Evolutionary conservation across 2,329 filamentous ascomycete species (phyloP).

Genomic region (Spiromastix sp.): DNA sequence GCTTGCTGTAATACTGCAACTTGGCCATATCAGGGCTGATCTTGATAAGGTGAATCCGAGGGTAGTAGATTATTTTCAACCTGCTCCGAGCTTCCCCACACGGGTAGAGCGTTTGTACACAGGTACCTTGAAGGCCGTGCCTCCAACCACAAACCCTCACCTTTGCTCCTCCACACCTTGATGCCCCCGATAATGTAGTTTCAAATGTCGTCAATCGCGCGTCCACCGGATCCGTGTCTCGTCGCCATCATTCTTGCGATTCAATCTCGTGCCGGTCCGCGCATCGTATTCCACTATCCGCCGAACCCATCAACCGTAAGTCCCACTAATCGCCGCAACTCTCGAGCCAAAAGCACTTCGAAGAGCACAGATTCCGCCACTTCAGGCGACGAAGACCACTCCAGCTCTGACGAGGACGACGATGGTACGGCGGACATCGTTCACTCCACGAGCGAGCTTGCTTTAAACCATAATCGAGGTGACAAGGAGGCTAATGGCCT

Average conservation of each 20-base stretch:
- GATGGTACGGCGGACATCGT: slow-evolving; percentile 9
- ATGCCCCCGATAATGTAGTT: too few species aligned
- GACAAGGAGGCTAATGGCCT: slow-evolving; percentile 1
- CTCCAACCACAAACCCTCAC: too few species aligned
- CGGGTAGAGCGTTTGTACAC: too few species aligned
- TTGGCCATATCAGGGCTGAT: too few species aligned
- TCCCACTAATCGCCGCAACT: slow-evolving; percentile 24
- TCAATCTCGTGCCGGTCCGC: slow-evolving; percentile 65
- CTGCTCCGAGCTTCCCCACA: too few species aligned
- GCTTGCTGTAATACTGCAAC: too few species aligned
- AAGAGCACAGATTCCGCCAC: slow-evolving; percentile 27
- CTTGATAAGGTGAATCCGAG: too few species aligned
- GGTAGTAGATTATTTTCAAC: too few species aligned
- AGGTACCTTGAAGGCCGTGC: too few species aligned
- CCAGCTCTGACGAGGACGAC: slow-evolving; percentile 32
- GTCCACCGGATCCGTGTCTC: slow-evolving; percentile 45
- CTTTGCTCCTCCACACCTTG: too few species aligned
- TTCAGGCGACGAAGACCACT: slow-evolving; percentile 27
- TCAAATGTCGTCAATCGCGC: slow-evolving; percentile 35
- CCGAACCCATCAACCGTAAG: slow-evolving; percentile 38
- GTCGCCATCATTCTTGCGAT: slow-evolving; percentile 66
- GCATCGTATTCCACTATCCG: slow-evolving; percentile 84
- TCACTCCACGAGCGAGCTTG: neutral
- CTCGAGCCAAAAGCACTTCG: slow-evolving; percentile 21
- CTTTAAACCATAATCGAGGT: neutral